phyloP scores from a whole-genome alignment of 2,329 filamentous ascomycete species.

The Hypoxylon sp. region DNA sequence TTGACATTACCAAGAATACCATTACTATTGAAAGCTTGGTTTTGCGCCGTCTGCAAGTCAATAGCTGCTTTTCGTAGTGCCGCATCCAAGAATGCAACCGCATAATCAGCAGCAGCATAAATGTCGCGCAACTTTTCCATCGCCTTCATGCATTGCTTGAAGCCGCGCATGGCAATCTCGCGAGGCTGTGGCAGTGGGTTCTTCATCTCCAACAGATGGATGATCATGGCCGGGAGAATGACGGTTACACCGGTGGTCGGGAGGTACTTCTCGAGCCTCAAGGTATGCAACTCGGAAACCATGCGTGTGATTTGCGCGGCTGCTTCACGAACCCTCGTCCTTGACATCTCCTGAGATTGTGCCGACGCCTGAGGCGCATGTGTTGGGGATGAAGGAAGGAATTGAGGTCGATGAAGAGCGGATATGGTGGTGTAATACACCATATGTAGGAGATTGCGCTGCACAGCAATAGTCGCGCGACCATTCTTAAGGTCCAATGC shows the following conservation, averaged over 20 bases:
- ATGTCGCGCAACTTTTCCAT: constrained; percentile 89
- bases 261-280: constrained; percentile 81
- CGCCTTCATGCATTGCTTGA: constrained; percentile 92
- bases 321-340: constrained; percentile 84
- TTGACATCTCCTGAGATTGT: constrained; percentile 84
- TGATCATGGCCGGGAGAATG: constrained; percentile 91
- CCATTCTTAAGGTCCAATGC: constrained; percentile 70
- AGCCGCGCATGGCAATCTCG: constrained; percentile 80
- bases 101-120: constrained; percentile 94
- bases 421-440: constrained; percentile 93
- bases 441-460: constrained; percentile 91
- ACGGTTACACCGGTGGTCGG: constrained; percentile 93
- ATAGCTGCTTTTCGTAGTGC: constrained; percentile 90
- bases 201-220: constrained; percentile 93
- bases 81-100: constrained; percentile 93
- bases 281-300: constrained; percentile 78
- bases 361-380: constrained; percentile 66
- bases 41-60: constrained; percentile 64
- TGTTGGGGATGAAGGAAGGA: constrained; percentile 78
- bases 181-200: constrained; percentile 79
- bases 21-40: constrained; percentile 44
- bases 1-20: constrained; percentile 35
- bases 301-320: constrained; percentile 89
- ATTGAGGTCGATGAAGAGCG: constrained; percentile 90
- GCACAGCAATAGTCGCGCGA: constrained; percentile 72